phyloP scores from a whole-genome alignment of 2,329 filamentous ascomycete genomes.

The Talaromyces sp. region DNA sequence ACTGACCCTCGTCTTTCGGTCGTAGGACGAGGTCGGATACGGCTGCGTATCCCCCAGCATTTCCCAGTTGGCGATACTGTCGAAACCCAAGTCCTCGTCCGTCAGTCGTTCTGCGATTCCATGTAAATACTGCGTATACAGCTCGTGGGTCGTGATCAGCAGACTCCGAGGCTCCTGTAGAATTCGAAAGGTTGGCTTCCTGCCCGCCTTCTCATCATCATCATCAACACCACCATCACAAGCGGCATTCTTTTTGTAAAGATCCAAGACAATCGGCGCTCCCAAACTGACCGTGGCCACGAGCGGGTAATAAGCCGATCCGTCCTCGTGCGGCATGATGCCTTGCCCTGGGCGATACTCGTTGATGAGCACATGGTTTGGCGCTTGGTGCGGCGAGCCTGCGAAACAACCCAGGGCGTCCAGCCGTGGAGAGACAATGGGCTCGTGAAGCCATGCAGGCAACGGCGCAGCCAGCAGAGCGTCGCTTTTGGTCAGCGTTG shows the following conservation, averaged over 20 bases:
- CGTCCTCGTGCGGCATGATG: slow-evolving; percentile 98
- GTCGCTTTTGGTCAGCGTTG: slow-evolving; percentile 68
- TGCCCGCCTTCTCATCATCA: slow-evolving; percentile 30
- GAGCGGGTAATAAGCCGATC: slow-evolving; percentile 75
- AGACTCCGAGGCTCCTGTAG: slow-evolving; percentile 78
- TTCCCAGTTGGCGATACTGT: slow-evolving; percentile 53
- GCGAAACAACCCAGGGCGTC: slow-evolving; percentile 46
- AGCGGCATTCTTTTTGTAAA: slow-evolving; percentile 57
- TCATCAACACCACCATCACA: slow-evolving; percentile 21
- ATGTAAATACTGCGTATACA: slow-evolving; percentile 56
- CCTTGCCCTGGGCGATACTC: slow-evolving; percentile 83
- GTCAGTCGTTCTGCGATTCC: slow-evolving; percentile 52
- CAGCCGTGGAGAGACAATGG: slow-evolving; percentile 57
- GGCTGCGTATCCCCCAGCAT: slow-evolving; percentile 42
- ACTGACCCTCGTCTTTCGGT: slow-evolving; percentile 51
- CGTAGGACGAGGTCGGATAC: slow-evolving; percentile 37
- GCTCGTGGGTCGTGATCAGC: slow-evolving; percentile 49
- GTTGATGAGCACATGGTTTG: slow-evolving; percentile 92
- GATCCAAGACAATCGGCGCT: slow-evolving; percentile 68
- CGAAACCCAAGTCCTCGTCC: slow-evolving; percentile 59
- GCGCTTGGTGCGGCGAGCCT: slow-evolving; percentile 64
- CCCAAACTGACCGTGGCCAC: slow-evolving; percentile 90
- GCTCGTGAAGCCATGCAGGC: slow-evolving; percentile 67
- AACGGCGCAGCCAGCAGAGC: slow-evolving; percentile 67
- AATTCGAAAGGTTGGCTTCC: slow-evolving; percentile 49